Conservation (phyloP, 1,284 basidiomycete species). For the Anthracocystis panici-leucophaei region DNA sequence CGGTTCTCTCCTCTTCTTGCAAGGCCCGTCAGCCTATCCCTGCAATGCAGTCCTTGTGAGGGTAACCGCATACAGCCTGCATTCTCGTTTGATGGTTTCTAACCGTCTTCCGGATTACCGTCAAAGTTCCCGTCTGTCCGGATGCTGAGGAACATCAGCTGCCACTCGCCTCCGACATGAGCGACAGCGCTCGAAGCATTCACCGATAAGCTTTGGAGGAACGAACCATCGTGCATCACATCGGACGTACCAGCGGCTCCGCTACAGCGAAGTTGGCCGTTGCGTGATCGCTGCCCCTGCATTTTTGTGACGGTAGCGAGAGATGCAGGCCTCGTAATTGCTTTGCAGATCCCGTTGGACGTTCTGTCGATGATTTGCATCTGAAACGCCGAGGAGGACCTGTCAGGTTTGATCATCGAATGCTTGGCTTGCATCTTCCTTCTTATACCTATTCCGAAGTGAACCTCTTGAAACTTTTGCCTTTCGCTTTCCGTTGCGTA, state of each 20-base stretch:
- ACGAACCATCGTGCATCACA: conserved; percentile 9
- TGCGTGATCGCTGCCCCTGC: background rate
- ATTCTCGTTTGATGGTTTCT: too few species aligned
- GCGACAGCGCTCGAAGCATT: too few species aligned
- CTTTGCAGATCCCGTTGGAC: background rate
- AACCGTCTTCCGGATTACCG: too few species aligned
- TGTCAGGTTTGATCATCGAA: background rate
- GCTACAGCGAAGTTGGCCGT: background rate
- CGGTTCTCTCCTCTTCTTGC: too few species aligned
- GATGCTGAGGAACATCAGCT: too few species aligned
- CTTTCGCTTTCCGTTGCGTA: background rate
- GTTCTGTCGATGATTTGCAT: background rate
- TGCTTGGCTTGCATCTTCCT: conserved; percentile 10
- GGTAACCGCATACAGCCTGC: too few species aligned
- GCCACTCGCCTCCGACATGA: too few species aligned
- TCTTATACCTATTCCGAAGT: background rate
- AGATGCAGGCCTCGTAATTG: background rate
- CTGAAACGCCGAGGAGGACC: conserved; percentile 1
- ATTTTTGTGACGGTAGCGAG: too few species aligned
- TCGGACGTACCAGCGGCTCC: conserved; percentile 8
- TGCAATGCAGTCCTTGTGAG: too few species aligned
- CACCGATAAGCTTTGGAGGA: too few species aligned
- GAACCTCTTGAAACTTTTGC: background rate
- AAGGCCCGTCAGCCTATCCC: too few species aligned
- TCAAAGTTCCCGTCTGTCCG: too few species aligned